Evolutionary conservation across 192 early-diverging fungal species (phyloP), one percentile per base, ranked within the genome.

Genomic region (Backusella psychrophila): DNA sequence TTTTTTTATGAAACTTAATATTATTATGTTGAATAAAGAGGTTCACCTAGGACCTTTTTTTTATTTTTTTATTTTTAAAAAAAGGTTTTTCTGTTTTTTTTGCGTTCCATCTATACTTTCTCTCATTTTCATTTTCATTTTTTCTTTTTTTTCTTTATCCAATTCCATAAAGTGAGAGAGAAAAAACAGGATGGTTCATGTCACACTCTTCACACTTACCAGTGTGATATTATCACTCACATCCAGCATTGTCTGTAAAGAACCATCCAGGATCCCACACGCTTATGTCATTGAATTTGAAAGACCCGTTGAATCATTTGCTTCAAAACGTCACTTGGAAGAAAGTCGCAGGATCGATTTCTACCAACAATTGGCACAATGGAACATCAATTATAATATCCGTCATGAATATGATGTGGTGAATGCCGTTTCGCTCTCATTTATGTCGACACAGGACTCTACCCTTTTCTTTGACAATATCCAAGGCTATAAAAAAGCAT

Each of bases 391-490:
- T 12, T 73, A 83, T 66, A 17, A 66, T 41, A n/a, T 83, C 6
- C 82, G 82, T 29, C 78, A 91, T 63, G 81, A 83, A 44, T 85
- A 81, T 21, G 69, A 82, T 41, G 29, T 85, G 36, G 84, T 89
- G 23, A 85, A 86, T 73, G 83, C 85, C 2, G 79, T 86, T 19
- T 80, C 88, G n/a, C 53, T 89, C 29, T 74, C 72, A 1, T 80
- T 87, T 34, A 72, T 81, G 17, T 79, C 80, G 4, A 14, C 72
- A 9, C 67, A 82, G 9, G 72, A 83, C 41, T 80, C 79, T 1
- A 3, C 77, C 0, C 71, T 46, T 6, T 78, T 85, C 39, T 72
- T 80, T 26, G 31, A 72, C 23, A 42, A 82, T 41, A 53, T 71
- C 3, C 63, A 72, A 1, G 81, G 76, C 4, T 69, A 86, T 36